These are phyloP conservation scores for Leccinum disarticulatum DNA, from an alignment of 768 basidiomycete species.

Conservation along the genomic window DNA sequence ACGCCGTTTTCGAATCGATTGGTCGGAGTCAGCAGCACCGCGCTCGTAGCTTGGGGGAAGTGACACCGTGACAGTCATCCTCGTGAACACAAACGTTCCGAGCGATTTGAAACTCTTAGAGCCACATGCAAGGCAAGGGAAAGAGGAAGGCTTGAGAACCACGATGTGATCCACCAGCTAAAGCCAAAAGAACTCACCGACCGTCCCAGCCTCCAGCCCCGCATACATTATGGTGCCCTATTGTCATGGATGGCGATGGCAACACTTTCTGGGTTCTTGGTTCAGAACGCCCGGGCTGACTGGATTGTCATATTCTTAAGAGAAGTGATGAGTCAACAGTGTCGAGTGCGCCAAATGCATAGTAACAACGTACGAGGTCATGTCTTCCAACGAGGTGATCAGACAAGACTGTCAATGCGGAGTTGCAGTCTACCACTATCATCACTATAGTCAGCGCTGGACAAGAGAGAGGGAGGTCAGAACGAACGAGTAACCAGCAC, in stretches of 20 bases:
- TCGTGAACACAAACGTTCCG: conserved; percentile 83
- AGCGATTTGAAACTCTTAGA: conserved; percentile 79
- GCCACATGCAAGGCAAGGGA: conserved; percentile 48
- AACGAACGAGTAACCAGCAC: background rate
- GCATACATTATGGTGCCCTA: conserved; percentile 57
- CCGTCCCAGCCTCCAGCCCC: conserved; percentile 74
- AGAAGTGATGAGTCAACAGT: background rate
- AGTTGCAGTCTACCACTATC: conserved; percentile 34
- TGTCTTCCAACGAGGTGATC: conserved; percentile 77
- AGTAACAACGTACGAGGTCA: conserved; percentile 42
- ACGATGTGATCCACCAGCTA: background rate
- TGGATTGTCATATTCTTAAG: conserved; percentile 10
- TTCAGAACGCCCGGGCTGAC: no score
- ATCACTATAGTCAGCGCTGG: conserved; percentile 56
- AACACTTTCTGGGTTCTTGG: no score
- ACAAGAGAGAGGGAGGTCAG: background rate
- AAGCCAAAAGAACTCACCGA: background rate
- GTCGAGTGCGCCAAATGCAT: background rate
- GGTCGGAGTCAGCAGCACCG: conserved; percentile 7
- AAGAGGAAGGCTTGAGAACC: background rate
- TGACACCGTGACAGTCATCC: conserved; percentile 67
- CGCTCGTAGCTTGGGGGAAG: conserved; percentile 45
- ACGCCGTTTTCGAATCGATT: no score
- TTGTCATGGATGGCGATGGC: conserved; percentile 40
- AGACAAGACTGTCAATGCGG: conserved; percentile 33